Percentiles rank a stretch among this genome's conserved stretches.
These are phyloP conservation scores for Barnettozyma californica DNA, from an alignment of 805 yeast genomes.

Conservation along the genomic window DNA sequence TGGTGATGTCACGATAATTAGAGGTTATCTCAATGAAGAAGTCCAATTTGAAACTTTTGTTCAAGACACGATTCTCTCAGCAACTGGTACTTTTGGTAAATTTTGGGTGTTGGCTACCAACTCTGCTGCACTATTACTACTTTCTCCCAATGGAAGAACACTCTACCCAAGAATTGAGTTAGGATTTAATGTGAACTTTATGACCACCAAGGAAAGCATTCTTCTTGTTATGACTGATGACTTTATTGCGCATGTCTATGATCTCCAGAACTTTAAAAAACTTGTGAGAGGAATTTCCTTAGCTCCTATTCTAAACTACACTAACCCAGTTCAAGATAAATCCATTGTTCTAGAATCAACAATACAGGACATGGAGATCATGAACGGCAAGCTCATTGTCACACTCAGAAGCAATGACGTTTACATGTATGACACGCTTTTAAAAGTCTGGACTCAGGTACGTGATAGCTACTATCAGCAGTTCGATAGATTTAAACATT, in stretches of 20 bases:
- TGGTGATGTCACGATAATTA: conserved; percentile 32
- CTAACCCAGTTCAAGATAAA: conserved; percentile 18
- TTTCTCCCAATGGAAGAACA: conserved; percentile 41
- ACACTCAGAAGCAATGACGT: conserved; percentile 34
- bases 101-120: conserved; percentile 56
- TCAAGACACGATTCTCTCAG: conserved; percentile 33
- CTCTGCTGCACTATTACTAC: conserved; percentile 46
- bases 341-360: conserved; percentile 19
- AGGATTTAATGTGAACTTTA: conserved; percentile 39
- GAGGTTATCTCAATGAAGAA: conserved; percentile 32
- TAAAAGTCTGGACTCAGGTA: conserved; percentile 43
- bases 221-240: conserved; percentile 43
- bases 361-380: conserved; percentile 31
- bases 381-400: conserved; percentile 37
- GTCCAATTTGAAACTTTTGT: conserved; percentile 37
- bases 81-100: conserved; percentile 35
- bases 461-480: conserved; percentile 30
- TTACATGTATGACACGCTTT: conserved; percentile 36
- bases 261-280: conserved; percentile 31
- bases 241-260: conserved; percentile 50
- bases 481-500: conserved; percentile 12
- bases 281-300: conserved; percentile 42
- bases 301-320: conserved; percentile 46
- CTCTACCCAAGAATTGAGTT: conserved; percentile 46
- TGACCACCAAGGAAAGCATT: conserved; percentile 30